These are phyloP conservation scores for Coemansia sp. DNA, from an alignment of 371 early-diverging fungal species.

Conservation along the genomic window DNA sequence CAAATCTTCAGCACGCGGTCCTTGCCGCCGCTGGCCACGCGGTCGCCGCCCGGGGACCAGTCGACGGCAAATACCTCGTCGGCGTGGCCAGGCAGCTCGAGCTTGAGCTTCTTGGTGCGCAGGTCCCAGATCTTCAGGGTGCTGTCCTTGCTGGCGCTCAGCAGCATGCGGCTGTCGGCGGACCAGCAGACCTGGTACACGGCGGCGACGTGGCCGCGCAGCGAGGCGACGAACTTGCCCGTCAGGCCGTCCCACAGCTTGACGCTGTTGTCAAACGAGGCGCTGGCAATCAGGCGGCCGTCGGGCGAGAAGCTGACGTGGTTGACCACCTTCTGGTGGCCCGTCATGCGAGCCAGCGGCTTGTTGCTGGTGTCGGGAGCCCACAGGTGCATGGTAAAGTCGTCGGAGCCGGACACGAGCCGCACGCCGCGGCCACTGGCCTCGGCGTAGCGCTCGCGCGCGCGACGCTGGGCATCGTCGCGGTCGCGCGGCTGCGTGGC, in stretches of 20 bases:
- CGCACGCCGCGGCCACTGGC: constrained; percentile 73
- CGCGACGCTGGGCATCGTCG: constrained; percentile 73
- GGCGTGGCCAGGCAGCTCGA: constrained; percentile 93
- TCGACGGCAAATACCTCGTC: constrained; percentile 97
- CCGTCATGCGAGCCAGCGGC: constrained; percentile 85
- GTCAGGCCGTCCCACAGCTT: constrained; percentile 95
- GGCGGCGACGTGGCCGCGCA: constrained; percentile 91
- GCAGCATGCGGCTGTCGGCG: constrained; percentile 85
- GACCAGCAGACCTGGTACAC: constrained; percentile 96
- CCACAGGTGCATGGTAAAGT: constrained; percentile 97
- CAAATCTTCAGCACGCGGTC: constrained; percentile 85
- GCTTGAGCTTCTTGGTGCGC: constrained; percentile 78
- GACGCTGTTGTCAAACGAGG: constrained; percentile 97
- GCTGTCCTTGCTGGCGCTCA: constrained; percentile 90
- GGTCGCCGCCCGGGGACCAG: constrained; percentile 91
- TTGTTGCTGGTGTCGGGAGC: constrained; percentile 81
- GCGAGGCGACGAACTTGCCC: constrained; percentile 90
- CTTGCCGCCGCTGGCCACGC: constrained; percentile 91
- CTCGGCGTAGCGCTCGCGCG: constrained; percentile 76
- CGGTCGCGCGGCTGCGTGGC: constrained; percentile 59
- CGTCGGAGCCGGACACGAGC: constrained; percentile 92
- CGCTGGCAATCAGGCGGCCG: constrained; percentile 88
- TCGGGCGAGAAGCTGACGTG: constrained; percentile 93
- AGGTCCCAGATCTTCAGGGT: constrained; percentile 95
- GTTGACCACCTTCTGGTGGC: constrained; percentile 97